Evolutionary conservation across 768 basidiomycete genomes (phyloP), one percentile per base, ranked within the genome.

Genomic region (Tubosaeta brunneosetosa): DNA sequence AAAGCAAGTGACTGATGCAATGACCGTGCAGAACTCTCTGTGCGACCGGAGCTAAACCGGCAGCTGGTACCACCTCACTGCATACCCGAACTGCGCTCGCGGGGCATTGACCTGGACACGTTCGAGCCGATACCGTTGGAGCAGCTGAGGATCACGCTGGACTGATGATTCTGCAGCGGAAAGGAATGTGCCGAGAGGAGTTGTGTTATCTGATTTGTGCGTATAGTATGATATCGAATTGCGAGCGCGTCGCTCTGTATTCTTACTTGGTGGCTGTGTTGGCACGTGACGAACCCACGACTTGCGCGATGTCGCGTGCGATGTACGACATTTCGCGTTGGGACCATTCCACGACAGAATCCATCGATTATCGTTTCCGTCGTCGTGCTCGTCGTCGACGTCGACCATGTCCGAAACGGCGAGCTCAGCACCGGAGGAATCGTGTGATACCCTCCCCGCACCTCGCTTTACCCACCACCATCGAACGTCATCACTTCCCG

Each of bases 81-180:
- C 72, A 93, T 97, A 80, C 74, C 84, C 59, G 92, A 91, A 77
- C 83, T 99, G 70, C 81, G 80, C 73, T 85, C 81, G 59, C 84
- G 91, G 73, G 84, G 84, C 44, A 91, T 97, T 74, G 81, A 86
- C 69, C 72, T 97, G 70, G 85, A 94, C 66, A 84, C 82, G 59
- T 98, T 97, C 77, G 88, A 87, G 71, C 97, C 97, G 71, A 95
- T 97, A 87, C 94, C 95, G 71, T 77, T 94, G 71, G 94, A 98
- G 69, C 86, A 97, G 73, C 74, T 97, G 75, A 85, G 86, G 78
- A 92, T 97, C 73, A 84, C 87, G 71, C 81, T 97, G 74, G 94
- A 97, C 73, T 93, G 78, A 87, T 70, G 66, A 61, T 64, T 58
- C 55, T 48, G 54, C 55, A 48, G 56, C 51, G 50, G 59, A 67